phyloP scores from a whole-genome alignment of 306 rosid species.

The Vigna hirtella region DNA sequence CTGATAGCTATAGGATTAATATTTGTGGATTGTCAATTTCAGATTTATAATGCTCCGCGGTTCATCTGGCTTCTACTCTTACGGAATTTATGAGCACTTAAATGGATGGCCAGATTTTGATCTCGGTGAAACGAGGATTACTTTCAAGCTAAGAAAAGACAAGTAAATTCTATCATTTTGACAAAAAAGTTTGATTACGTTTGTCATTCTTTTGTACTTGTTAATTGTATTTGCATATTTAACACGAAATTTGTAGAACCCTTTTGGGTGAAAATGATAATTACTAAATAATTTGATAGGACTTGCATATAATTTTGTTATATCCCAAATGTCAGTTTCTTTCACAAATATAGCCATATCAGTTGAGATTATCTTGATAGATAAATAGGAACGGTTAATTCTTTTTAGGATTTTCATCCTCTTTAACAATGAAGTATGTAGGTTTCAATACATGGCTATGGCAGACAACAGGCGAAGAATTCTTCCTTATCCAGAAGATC shows the following conservation, averaged over 20 bases:
- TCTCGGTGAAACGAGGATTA: slow-evolving; percentile 79
- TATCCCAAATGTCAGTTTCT: no score
- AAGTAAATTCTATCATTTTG: slow-evolving; percentile 53
- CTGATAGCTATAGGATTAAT: slow-evolving; percentile 35
- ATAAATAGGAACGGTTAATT: slow-evolving; percentile 28
- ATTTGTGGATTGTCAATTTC: slow-evolving; percentile 44
- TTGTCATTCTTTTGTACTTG: slow-evolving; percentile 9
- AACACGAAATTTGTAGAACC: slow-evolving; percentile 12
- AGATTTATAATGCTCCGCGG: slow-evolving; percentile 82
- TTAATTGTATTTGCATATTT: neutral
- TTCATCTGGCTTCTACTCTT: slow-evolving; percentile 93
- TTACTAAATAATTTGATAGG: neutral
- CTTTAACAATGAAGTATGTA: slow-evolving; percentile 52
- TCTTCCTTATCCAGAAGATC: slow-evolving; percentile 93
- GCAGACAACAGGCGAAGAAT: slow-evolving; percentile 80
- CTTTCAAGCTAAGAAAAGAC: slow-evolving; percentile 87
- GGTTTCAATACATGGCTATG: slow-evolving; percentile 93
- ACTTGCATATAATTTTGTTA: no score
- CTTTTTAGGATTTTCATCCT: slow-evolving; percentile 38
- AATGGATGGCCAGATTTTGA: slow-evolving; percentile 86
- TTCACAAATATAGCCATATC: no score
- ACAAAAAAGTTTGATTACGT: slow-evolving; percentile 9
- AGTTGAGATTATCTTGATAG: no score
- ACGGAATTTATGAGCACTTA: slow-evolving; percentile 83
- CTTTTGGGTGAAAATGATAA: slow-evolving; percentile 10